Conservation (phyloP, 352 stramenopile species). For the Pythium coloratum region DNA sequence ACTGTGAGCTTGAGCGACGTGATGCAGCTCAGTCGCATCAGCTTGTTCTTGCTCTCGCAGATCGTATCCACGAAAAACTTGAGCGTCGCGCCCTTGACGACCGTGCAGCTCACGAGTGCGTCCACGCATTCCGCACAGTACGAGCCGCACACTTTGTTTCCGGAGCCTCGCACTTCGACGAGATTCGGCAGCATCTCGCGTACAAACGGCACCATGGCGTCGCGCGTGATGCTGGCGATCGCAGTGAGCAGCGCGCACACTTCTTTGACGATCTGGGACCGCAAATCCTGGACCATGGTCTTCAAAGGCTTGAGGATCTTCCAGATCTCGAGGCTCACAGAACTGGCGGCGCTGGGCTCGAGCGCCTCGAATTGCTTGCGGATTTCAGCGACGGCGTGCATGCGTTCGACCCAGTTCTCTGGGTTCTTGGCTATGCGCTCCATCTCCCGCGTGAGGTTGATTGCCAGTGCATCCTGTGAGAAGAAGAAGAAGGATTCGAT, state of each 20-base stretch:
- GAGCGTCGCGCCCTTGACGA: slow-evolving; percentile 75
- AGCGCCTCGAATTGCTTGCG: slow-evolving; percentile 65
- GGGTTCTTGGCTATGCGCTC: slow-evolving; percentile 71
- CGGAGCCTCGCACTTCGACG: slow-evolving; percentile 75
- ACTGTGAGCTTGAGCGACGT: slow-evolving; percentile 53
- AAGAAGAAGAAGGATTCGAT: neutral
- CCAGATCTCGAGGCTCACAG: slow-evolving; percentile 63
- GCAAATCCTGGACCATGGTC: slow-evolving; percentile 70
- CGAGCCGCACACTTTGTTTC: slow-evolving; percentile 80
- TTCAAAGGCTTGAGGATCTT: slow-evolving; percentile 75
- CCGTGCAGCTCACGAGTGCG: slow-evolving; percentile 55
- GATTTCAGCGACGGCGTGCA: slow-evolving; percentile 64
- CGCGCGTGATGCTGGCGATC: slow-evolving; percentile 63
- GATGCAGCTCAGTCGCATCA: slow-evolving; percentile 78
- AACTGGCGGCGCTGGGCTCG: slow-evolving; percentile 37
- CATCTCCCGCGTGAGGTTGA: slow-evolving; percentile 60
- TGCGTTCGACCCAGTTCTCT: slow-evolving; percentile 84
- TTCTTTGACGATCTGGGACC: slow-evolving; percentile 87
- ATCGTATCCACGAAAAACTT: slow-evolving; percentile 73
- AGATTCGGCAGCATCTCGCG: slow-evolving; percentile 72
- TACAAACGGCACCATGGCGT: slow-evolving; percentile 78
- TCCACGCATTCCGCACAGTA: slow-evolving; percentile 84
- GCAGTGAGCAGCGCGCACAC: slow-evolving; percentile 61
- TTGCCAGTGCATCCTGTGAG: slow-evolving; percentile 18
- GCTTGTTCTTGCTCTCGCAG: slow-evolving; percentile 81